Percentiles rank a stretch among this genome's conserved stretches.
These are phyloP conservation scores for Plenodomus tracheiphilus DNA, from an alignment of 2,329 filamentous ascomycete genomes.

Conservation along the genomic window DNA sequence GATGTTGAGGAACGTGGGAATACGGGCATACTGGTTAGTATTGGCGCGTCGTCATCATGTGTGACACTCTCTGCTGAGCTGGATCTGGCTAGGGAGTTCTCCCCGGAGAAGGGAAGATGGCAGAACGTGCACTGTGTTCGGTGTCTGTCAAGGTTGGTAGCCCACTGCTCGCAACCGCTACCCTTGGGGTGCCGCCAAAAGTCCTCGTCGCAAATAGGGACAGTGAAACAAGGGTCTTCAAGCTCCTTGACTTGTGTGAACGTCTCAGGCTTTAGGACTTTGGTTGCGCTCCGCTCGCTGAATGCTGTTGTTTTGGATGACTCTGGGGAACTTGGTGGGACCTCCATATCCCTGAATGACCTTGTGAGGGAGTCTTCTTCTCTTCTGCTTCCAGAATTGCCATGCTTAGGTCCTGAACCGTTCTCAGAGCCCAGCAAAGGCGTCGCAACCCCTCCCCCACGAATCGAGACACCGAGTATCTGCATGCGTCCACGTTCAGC, in stretches of 20 bases:
- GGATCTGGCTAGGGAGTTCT: background rate
- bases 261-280: background rate
- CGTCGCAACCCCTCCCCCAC: background rate
- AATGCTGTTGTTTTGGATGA: background rate
- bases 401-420: background rate
- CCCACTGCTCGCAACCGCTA: background rate
- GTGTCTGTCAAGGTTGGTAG: background rate
- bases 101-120: background rate
- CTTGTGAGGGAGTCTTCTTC: background rate
- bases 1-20: background rate
- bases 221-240: background rate
- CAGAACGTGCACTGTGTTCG: slow-evolving; percentile 4
- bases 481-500: no score
- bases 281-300: background rate
- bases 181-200: background rate
- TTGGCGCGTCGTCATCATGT: slow-evolving; percentile 2
- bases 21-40: background rate
- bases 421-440: background rate
- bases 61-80: background rate
- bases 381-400: background rate
- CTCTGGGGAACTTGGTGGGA: background rate
- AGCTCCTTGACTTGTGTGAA: background rate
- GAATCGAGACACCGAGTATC: background rate
- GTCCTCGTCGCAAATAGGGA: background rate
- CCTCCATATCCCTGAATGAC: background rate